phyloP scores from a whole-genome alignment of 306 rosid species.

The Senna tora region DNA sequence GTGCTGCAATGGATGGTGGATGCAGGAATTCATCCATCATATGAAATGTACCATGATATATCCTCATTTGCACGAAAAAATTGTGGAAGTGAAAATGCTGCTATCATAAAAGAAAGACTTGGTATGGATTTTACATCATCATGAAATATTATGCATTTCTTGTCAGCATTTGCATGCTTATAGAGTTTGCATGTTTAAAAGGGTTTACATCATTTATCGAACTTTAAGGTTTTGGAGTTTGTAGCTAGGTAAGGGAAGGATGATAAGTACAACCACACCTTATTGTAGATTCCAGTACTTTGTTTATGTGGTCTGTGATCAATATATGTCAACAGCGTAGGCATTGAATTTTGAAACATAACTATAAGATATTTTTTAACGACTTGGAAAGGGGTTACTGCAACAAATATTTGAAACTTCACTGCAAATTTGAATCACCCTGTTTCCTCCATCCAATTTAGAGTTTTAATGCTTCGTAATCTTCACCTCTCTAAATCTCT shows the following conservation, averaged over 20 bases:
- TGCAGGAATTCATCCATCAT: slow-evolving; percentile 75
- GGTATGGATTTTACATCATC: slow-evolving; percentile 56
- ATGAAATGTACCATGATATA: slow-evolving; percentile 69
- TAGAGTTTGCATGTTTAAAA: slow-evolving; percentile 1
- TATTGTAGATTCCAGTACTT: not conserved
- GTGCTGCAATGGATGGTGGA: slow-evolving; percentile 95
- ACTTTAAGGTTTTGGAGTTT: slow-evolving; percentile 31
- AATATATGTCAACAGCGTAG: not conserved
- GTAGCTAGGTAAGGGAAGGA: not conserved
- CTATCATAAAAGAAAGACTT: slow-evolving; percentile 66
- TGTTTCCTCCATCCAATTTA: not conserved
- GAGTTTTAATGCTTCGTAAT: not conserved
- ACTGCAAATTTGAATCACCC: not conserved
- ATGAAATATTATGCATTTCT: slow-evolving; percentile 12
- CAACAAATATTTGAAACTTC: not conserved
- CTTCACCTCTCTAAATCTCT: not conserved
- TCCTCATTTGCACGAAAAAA: slow-evolving; percentile 65
- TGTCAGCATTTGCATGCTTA: slow-evolving; percentile 22
- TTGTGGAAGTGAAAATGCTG: slow-evolving; percentile 73
- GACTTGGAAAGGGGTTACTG: slow-evolving; percentile 7
- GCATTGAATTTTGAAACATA: not conserved
- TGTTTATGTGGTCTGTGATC: not conserved
- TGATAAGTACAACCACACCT: not conserved
- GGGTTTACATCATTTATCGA: slow-evolving; percentile 22
- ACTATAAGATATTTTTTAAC: not conserved